Base-by-base conservation (phyloP, 352 stramenopile species). In the Phytopythium ostracodes region DNA sequence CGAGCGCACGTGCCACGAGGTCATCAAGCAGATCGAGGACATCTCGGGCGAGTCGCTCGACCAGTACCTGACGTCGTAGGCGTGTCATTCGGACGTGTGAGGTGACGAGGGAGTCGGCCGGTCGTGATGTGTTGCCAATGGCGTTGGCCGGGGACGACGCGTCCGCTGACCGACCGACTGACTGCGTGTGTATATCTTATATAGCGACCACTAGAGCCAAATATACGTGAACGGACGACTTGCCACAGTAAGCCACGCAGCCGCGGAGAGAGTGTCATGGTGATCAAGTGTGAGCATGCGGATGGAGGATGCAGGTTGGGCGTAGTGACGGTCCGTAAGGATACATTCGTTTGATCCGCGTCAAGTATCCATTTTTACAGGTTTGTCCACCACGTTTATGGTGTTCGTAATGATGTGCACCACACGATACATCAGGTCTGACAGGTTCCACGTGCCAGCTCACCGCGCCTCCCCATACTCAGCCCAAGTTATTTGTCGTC, bases 1-100 rank as follows among this genome's bases (percentile, higher is more conserved):
- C 49, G 88, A 94, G 68, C 75, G 73, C 63, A 88, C 87, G 67
- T 93, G 84, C 71, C 85, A 94, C 71, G 68, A 81, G 36, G 82
- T 96, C n/a, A 94, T 95, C 64, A 92, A 92, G 64, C 81, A 93
- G 71, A 93, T 96, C 64, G 88, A 96, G 61, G 86, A 94, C 44
- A 93, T 96, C 60, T 96, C 84, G 29, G 88, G 88, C 58, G 88
- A 96, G 70, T 92, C 79, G 51, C 79, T 96, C 55, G 84, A 96
- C 68, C 85, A 96, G 65, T 96, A 95, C 75, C 72, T 96, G 42
- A 88, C 82, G 40, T 79, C 73, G 22, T 87, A 84, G 46, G 22
- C 11, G 22, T n/a, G 53, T 6, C 47, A 31, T 10, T 38, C 10
- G 33, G 36, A 42, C 29, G 29, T 7, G 29, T 7, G 29, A 33